Conservation (phyloP, 164 flowering plant species). For the Vitis vinifera region ASM3070453v1 NC_081810.1:1732501-1733000, state of each 20-base stretch:
- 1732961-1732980: slow-evolving; percentile 29
- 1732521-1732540: slow-evolving; percentile 36
- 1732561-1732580: slow-evolving; percentile 41
- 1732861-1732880: slow-evolving; percentile 37
- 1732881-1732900: slow-evolving; percentile 55
- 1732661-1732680: slow-evolving; percentile 28
- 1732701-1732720: slow-evolving; percentile 30
- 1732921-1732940: slow-evolving; percentile 34
- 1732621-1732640: slow-evolving; percentile 43
- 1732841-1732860: slow-evolving; percentile 12
- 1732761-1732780: slow-evolving; percentile 24
- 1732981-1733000: slow-evolving; percentile 3
- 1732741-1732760: background rate
- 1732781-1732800: slow-evolving; percentile 33
- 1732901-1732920: slow-evolving; percentile 41
- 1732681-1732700: slow-evolving; percentile 39
- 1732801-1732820: slow-evolving; percentile 11
- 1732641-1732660: slow-evolving; percentile 37
- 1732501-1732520: slow-evolving; percentile 50
- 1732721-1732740: slow-evolving; percentile 21
- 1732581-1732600: slow-evolving; percentile 22
- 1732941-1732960: slow-evolving; percentile 45
- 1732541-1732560: slow-evolving; percentile 29
- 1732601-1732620: slow-evolving; percentile 30
- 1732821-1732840: slow-evolving; percentile 28